These are phyloP conservation scores for Rhexocercosporidium sp. DNA, from an alignment of 2,329 filamentous ascomycete genomes.

Conservation along the genomic window DNA sequence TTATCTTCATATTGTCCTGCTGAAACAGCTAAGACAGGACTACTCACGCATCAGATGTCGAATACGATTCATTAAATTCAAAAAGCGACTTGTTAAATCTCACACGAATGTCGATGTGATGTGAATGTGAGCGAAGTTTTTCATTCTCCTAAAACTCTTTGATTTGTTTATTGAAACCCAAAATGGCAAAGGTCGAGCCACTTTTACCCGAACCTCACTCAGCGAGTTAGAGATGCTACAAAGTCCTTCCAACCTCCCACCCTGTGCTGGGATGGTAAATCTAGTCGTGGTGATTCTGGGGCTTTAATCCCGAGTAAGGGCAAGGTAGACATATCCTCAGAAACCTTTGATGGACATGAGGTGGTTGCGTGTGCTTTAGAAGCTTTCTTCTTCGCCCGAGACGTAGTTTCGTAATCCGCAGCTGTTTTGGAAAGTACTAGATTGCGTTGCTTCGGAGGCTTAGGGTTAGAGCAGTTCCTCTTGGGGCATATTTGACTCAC, in stretches of 20 bases:
- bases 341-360: not conserved
- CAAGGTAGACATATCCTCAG: not conserved
- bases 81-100: not conserved
- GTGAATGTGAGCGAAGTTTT: not conserved
- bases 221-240: not conserved
- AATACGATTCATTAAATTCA: not conserved
- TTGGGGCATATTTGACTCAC: constrained; percentile 11
- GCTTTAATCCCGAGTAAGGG: not conserved
- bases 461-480: not conserved
- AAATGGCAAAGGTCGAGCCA: not conserved
- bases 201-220: not conserved
- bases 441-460: constrained; percentile 9
- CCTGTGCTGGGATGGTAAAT: not conserved
- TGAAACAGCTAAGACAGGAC: not conserved
- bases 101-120: not conserved
- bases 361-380: not conserved
- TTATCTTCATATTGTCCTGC: not conserved
- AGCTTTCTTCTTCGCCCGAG: constrained; percentile 1
- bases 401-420: constrained; percentile 13
- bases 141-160: not conserved
- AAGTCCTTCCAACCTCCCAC: not conserved
- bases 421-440: constrained; percentile 16
- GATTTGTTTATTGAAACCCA: not conserved
- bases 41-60: not conserved
- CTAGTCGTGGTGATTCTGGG: not conserved